These are phyloP conservation scores for Rhodofomes roseus DNA, from an alignment of 1,284 basidiomycete genomes.

Conservation along the genomic window DNA sequence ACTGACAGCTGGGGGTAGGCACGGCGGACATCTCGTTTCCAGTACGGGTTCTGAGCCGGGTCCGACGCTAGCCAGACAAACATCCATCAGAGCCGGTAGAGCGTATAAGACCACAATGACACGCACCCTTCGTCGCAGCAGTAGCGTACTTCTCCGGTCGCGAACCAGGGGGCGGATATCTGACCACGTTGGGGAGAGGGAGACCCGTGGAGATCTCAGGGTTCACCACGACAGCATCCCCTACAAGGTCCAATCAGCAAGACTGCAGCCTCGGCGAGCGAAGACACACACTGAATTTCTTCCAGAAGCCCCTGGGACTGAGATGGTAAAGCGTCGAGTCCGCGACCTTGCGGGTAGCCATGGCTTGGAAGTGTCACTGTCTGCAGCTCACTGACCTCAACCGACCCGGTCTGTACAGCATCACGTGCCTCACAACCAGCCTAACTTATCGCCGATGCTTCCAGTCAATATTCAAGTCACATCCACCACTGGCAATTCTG, in stretches of 20 bases:
- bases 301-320: slow-evolving; percentile 88
- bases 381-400: background rate
- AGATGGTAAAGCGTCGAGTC: slow-evolving; percentile 88
- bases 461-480: no score
- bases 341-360: slow-evolving; percentile 73
- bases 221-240: slow-evolving; percentile 75
- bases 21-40: slow-evolving; percentile 91
- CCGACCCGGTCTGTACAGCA: background rate
- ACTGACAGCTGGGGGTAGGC: slow-evolving; percentile 87
- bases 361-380: slow-evolving; percentile 28
- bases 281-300: slow-evolving; percentile 77
- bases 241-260: slow-evolving; percentile 35
- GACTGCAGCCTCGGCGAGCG: background rate
- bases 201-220: slow-evolving; percentile 91
- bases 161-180: slow-evolving; percentile 85
- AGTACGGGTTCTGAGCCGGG: slow-evolving; percentile 84
- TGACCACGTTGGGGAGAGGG: slow-evolving; percentile 70
- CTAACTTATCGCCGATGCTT: no score
- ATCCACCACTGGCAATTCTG: no score
- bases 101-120: slow-evolving; percentile 12
- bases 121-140: slow-evolving; percentile 81
- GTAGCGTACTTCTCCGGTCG: slow-evolving; percentile 83
- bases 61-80: slow-evolving; percentile 59
- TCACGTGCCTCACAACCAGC: background rate
- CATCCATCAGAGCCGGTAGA: slow-evolving; percentile 2